phyloP scores from a whole-genome alignment of 1,139 yeast species.

The Suhomyces kunorum region DNA sequence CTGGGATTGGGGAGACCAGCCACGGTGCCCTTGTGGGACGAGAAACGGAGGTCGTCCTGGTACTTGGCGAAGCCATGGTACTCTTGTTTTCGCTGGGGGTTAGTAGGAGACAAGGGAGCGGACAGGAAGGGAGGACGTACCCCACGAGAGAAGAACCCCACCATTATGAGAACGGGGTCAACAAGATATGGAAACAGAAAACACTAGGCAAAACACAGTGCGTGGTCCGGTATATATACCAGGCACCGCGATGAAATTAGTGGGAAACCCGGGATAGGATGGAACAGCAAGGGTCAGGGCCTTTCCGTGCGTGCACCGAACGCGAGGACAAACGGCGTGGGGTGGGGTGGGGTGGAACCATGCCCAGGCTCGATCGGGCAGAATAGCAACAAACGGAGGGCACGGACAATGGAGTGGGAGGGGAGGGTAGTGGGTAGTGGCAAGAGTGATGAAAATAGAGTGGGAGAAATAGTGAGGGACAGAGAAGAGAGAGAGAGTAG shows the following conservation, averaged over 20 bases:
- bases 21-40: slow-evolving; percentile 15
- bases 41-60: slow-evolving; percentile 32
- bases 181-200: neutral
- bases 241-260: slow-evolving; percentile 9
- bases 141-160: slow-evolving; percentile 19
- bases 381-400: slow-evolving; percentile 3
- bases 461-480: neutral
- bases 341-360: no score
- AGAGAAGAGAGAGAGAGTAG: neutral
- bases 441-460: no score
- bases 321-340: neutral
- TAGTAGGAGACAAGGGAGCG: neutral
- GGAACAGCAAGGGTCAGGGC: slow-evolving; percentile 7
- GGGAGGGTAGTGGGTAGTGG: no score
- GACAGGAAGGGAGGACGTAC: slow-evolving; percentile 18
- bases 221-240: slow-evolving; percentile 6
- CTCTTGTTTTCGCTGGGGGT: slow-evolving; percentile 17
- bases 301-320: no score
- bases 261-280: slow-evolving; percentile 6
- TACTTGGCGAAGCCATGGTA: slow-evolving; percentile 45
- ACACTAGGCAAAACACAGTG: no score
- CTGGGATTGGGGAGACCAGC: slow-evolving; percentile 31
- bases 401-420: neutral
- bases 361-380: neutral
- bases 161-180: slow-evolving; percentile 13